Evolutionary conservation across 495 filamentous ascomycete genomes (phyloP).

Genomic region (Aspergillus hancockii): DNA sequence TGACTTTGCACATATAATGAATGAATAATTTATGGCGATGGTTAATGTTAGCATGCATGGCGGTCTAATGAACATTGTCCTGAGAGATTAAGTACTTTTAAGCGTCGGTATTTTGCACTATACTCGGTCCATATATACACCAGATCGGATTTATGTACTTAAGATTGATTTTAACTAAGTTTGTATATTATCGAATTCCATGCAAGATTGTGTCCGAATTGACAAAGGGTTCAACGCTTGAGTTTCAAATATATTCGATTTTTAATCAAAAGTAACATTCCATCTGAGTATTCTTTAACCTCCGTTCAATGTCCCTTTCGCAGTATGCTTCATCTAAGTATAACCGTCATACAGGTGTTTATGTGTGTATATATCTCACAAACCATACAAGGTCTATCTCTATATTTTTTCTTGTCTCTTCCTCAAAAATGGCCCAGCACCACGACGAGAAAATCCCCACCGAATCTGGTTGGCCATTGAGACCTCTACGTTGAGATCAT

Average conservation of each 20-base stretch:
- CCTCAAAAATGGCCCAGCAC: slow-evolving; percentile 7
- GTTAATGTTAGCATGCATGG: too few species aligned
- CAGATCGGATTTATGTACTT: too few species aligned
- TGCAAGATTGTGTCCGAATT: too few species aligned
- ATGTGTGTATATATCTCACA: neutral
- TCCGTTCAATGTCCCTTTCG: neutral
- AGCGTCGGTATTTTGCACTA: neutral
- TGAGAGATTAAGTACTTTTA: neutral
- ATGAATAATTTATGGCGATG: too few species aligned
- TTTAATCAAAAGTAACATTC: too few species aligned
- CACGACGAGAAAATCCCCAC: slow-evolving; percentile 49
- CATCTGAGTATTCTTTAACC: too few species aligned
- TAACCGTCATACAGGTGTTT: neutral
- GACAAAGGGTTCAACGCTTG: neutral
- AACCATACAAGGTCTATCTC: neutral
- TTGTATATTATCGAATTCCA: too few species aligned
- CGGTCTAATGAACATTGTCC: too few species aligned
- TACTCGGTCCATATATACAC: neutral
- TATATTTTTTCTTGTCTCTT: slow-evolving; percentile 9
- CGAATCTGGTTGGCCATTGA: slow-evolving; percentile 67
- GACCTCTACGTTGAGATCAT: slow-evolving; percentile 64
- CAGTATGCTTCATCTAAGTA: neutral
- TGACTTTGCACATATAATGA: too few species aligned
- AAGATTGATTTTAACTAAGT: too few species aligned
- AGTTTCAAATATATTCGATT: neutral